Base-by-base conservation (phyloP, 306 rosid species). In the Begonia fuchsioides region DNA sequence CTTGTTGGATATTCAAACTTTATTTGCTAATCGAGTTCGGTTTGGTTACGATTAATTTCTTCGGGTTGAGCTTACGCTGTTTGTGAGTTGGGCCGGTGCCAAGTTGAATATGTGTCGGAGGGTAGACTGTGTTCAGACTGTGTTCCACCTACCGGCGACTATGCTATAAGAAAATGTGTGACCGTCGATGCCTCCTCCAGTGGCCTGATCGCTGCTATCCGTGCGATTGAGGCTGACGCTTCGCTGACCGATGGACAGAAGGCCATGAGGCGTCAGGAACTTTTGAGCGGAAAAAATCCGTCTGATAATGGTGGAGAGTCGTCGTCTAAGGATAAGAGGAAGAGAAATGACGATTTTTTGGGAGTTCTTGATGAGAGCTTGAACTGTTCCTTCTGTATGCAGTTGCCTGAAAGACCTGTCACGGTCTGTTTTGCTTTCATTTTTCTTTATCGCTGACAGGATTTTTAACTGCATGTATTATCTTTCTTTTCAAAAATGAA, bases 381-480 rank as follows among this genome's bases (percentile, higher is more conserved):
- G 4, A 79, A 72, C 51, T 87, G 94, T 17, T 73, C 84, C 10
- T 49, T 76, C 15, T 83, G 93, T 68, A 64, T 71, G 77, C 77
- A 75, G 44, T 53, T 83, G 8, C 94, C 92, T 0, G 94, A 87
- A 5, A 73, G 88, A 47, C 94, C 96, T 12, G 93, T 83, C 6
- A 77, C 94, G 65, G 94, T 87, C 38, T 5, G 76, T 55, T 47
- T 26, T 26, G 7, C 45, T 11, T 67, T 17, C 10, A 17, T 18
- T 14, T 32, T 41, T 17, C n/a, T n/a, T 5, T 26, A 26, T 26
- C 7, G 35, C 35, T 26, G 5, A 26, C 35, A 8, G 35, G 35
- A 26, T 26, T 3, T 26, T 26, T 26, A 26, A 2, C 8, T 26
- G 35, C 35, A 26, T 26, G 35, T 26, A 26, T 26, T 26, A 8